phyloP scores from a whole-genome alignment of 2,329 filamentous ascomycete species.

The Eutypa lata region DNA sequence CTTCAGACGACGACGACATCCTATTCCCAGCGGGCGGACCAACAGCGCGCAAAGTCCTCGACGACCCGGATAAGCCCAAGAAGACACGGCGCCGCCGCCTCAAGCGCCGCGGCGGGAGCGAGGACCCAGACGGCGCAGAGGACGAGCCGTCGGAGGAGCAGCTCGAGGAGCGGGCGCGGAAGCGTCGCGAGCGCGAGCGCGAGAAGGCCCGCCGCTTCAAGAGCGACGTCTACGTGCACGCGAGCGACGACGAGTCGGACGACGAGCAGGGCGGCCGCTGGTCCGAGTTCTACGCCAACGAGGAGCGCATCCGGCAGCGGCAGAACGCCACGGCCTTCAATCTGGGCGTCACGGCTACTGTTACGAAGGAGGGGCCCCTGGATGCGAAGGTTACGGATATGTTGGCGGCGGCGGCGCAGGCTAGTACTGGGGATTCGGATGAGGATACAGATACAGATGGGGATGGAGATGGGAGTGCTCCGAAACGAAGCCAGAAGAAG shows the following conservation, averaged over 20 bases:
- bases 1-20: slow-evolving; percentile 48
- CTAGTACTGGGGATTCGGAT: no score
- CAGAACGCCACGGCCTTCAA: slow-evolving; percentile 34
- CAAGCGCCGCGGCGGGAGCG: slow-evolving; percentile 43
- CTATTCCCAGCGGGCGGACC: slow-evolving; percentile 70
- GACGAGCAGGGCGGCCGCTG: slow-evolving; percentile 61
- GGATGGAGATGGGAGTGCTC: neutral
- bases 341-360: slow-evolving; percentile 5
- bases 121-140: slow-evolving; percentile 40
- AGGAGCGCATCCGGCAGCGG: slow-evolving; percentile 62
- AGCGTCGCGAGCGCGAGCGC: slow-evolving; percentile 64
- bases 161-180: slow-evolving; percentile 60
- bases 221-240: slow-evolving; percentile 75
- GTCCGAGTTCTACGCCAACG: slow-evolving; percentile 70
- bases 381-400: neutral
- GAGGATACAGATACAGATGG: slow-evolving; percentile 14
- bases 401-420: neutral
- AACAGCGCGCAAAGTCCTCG: slow-evolving; percentile 50
- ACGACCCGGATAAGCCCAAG: slow-evolving; percentile 55
- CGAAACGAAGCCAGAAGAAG: no score
- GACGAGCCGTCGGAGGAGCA: slow-evolving; percentile 58
- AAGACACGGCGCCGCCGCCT: slow-evolving; percentile 56
- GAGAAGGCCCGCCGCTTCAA: slow-evolving; percentile 80
- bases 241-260: slow-evolving; percentile 87
- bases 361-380: slow-evolving; percentile 10